phyloP scores from a whole-genome alignment of 805 yeast species.

The Naumovozyma dairenensis region DNA sequence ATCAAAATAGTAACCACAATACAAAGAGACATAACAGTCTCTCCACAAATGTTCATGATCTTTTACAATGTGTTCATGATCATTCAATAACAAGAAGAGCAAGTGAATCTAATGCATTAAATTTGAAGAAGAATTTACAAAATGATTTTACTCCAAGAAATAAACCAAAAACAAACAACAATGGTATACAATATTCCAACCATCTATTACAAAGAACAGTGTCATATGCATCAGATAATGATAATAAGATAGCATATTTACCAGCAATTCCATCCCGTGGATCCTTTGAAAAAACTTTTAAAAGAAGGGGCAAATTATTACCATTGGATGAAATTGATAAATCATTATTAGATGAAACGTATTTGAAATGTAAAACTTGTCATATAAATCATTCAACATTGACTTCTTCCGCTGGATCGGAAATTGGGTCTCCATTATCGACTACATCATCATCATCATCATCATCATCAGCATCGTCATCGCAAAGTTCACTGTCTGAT shows the following conservation, averaged over 20 bases:
- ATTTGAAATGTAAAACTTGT: neutral
- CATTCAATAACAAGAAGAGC: constrained; percentile 1
- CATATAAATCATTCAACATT: neutral
- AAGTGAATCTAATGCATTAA: constrained; percentile 1
- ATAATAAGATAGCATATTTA: constrained; percentile 1
- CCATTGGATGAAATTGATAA: constrained; percentile 2
- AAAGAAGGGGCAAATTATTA: constrained; percentile 2
- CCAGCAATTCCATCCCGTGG: neutral
- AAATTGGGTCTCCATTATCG: too few species aligned
- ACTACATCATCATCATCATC: neutral
- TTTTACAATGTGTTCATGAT: constrained; percentile 9
- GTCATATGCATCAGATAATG: constrained; percentile 6
- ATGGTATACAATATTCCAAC: neutral
- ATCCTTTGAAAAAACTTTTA: neutral
- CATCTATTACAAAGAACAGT: constrained; percentile 4
- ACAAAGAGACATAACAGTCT: neutral
- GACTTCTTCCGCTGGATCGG: too few species aligned
- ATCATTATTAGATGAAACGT: neutral
- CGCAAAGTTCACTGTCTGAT: neutral
- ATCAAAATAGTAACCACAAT: too few species aligned
- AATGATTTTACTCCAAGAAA: too few species aligned
- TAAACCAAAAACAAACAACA: neutral
- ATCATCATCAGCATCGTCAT: neutral
- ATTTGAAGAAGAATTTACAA: too few species aligned
- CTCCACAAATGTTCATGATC: constrained; percentile 13